Conservation (phyloP, 441 rosid genomes). For the Eugenia klotzschiana region DNA sequence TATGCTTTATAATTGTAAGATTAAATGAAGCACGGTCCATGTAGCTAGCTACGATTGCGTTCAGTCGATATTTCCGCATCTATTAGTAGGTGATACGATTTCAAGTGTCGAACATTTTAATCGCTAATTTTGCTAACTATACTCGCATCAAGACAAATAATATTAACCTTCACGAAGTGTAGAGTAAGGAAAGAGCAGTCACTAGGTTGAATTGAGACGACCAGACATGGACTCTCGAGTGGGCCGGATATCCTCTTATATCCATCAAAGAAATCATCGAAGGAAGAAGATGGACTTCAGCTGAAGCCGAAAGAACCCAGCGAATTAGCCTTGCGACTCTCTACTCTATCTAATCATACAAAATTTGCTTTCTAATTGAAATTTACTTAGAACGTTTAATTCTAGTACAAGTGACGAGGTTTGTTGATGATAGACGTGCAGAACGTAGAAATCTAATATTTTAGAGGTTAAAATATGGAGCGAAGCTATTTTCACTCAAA, state of each 20-base stretch:
- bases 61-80: neutral
- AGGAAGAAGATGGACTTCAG: neutral
- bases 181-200: neutral
- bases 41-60: neutral
- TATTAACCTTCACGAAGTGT: neutral
- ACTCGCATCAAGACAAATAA: neutral
- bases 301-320: neutral
- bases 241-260: neutral
- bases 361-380: neutral
- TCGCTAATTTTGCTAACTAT: neutral
- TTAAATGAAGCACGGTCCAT: neutral
- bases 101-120: neutral
- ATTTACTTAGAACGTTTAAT: neutral
- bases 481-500: no score
- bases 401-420: neutral
- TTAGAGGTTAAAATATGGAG: neutral
- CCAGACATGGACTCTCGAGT: neutral
- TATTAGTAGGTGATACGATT: neutral
- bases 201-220: neutral
- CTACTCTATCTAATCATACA: neutral
- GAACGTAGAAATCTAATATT: neutral
- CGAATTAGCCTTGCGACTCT: neutral
- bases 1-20: no score
- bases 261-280: neutral
- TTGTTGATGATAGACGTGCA: neutral